Base-by-base conservation (phyloP, 768 basidiomycete genomes). In the Hygrocybe punicea region DNA sequence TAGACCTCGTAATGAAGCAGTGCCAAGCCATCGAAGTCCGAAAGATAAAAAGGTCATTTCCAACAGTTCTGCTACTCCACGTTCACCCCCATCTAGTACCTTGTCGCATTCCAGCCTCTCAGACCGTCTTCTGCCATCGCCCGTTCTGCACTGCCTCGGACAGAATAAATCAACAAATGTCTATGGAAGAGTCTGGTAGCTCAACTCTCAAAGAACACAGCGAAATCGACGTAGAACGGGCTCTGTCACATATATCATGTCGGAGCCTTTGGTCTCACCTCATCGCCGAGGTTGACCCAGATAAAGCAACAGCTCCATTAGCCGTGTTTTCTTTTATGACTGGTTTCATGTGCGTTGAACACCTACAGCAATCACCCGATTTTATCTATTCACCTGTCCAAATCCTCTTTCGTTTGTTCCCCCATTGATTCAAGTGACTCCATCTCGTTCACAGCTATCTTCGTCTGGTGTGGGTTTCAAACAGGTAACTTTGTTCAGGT, bases 391-490 rank as follows among this genome's bases (percentile, higher is more conserved):
- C 52, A 10, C 37, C 17, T 37, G 17, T 48, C 34, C 25, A 5
- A 19, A 47, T 33, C 19, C 14, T 57, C n/a, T 33, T 21, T 19
- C 40, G 16, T 23, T 50, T 11, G n/a, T n/a, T n/a, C n/a, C n/a
- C n/a, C n/a, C n/a, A n/a, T 44, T 9, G 2, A 13, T n/a, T 40
- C 13, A 1, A 91, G 88, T 13, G 86, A 89, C 63, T 81, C 82
- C 1, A 76, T 91, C 25, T 84, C 83, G 3, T 92, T 92, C 74
- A 83, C 87, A 44, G 86, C 91, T 2, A 75, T 90, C 47, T 92
- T 84, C 68, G 83, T 92, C 11, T 93, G 91, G 89, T 88, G 86
- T 69, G 89, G 86, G 13, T 92, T 91, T 70, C 90, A 92, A 70
- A 91, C 89, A 0, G 89, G 87, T 51, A 89, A 89, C 66, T 83